Evolutionary conservation across 495 filamentous ascomycete species (phyloP), one percentile per base, ranked within the genome.

Genomic region (Viridothelium virens): DNA sequence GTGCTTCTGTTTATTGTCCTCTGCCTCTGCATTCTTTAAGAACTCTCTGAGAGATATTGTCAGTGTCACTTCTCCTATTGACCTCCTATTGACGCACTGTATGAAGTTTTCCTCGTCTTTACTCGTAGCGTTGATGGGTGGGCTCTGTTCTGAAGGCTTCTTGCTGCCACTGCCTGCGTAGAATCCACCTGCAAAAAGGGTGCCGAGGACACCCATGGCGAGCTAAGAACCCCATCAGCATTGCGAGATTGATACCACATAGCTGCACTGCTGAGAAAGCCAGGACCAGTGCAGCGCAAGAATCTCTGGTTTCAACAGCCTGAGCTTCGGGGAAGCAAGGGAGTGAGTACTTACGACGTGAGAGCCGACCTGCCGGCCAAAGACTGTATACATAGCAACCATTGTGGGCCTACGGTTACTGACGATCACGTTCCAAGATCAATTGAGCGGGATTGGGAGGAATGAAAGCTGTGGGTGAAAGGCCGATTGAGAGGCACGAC

Each of bases 21-120:
- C 65, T 69, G 62, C 37, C 61, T 69, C 68, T 47, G 44, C 63
- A 63, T 66, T 62, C 50, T 67, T 61, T 18, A 69, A 31, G 50
- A 69, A 69, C 16, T 69, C 68, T 65, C 68, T 69, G 48, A 4
- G 44, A 1, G 2, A 50, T 25, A 10, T 62, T 62, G 62, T 53
- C 66, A 65, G 16, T 11, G 3, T 25, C 12, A 50, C 44, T 70
- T 10, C 53, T 34, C 25, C 14, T 33, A 64, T 66, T 59, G 56
- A 65, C 37, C 47, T n/a, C 34, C 11, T 33, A 36, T 6, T 67
- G 38, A 78, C 89, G 76, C 85, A 97, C 93, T 96, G 91, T 83
- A 98, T 94, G 81, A 97, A 98, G 71, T 87, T 87, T 82, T 95
- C 92, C 84, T 98, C 93, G 75, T 97, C 93, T 75, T 91, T 88